These are phyloP conservation scores for Scheffersomyces coipomensis DNA, from an alignment of 805 yeast genomes.

Conservation along the genomic window DNA sequence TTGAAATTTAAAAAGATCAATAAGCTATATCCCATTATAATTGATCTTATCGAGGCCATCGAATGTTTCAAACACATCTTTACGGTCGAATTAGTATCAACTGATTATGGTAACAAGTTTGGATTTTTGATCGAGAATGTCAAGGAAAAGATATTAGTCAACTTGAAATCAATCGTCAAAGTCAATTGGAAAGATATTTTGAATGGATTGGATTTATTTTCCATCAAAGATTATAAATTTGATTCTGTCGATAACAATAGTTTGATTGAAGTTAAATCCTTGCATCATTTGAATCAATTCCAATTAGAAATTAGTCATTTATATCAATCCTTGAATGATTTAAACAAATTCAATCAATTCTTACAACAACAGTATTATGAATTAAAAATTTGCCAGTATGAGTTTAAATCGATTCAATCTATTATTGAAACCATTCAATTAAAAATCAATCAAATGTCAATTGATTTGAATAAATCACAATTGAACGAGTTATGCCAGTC, in stretches of 20 bases:
- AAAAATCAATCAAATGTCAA: slow-evolving; percentile 11
- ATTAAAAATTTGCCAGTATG: slow-evolving; percentile 16
- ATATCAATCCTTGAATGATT: slow-evolving; percentile 14
- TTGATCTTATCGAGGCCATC: slow-evolving; percentile 52
- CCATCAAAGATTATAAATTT: background rate
- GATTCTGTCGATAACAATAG: slow-evolving; percentile 14
- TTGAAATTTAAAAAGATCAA: slow-evolving; percentile 49
- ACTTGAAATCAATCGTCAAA: slow-evolving; percentile 31
- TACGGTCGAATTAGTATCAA: slow-evolving; percentile 13
- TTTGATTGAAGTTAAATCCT: slow-evolving; percentile 22
- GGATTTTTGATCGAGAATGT: slow-evolving; percentile 40
- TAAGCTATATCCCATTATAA: slow-evolving; percentile 56
- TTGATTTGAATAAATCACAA: slow-evolving; percentile 13
- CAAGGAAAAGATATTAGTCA: slow-evolving; percentile 25
- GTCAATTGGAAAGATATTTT: slow-evolving; percentile 56
- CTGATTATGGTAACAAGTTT: slow-evolving; percentile 39
- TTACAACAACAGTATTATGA: slow-evolving; percentile 12
- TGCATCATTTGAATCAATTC: slow-evolving; percentile 19
- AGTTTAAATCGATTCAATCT: slow-evolving; percentile 6
- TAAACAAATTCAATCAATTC: slow-evolving; percentile 14
- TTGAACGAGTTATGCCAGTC: slow-evolving; percentile 15
- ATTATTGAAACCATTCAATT: slow-evolving; percentile 12
- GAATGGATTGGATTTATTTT: slow-evolving; percentile 44
- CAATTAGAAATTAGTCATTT: slow-evolving; percentile 20
- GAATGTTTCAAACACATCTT: slow-evolving; percentile 34